Conservation (phyloP, 2,329 filamentous ascomycete genomes). For the Talaromyces sp. region DNA sequence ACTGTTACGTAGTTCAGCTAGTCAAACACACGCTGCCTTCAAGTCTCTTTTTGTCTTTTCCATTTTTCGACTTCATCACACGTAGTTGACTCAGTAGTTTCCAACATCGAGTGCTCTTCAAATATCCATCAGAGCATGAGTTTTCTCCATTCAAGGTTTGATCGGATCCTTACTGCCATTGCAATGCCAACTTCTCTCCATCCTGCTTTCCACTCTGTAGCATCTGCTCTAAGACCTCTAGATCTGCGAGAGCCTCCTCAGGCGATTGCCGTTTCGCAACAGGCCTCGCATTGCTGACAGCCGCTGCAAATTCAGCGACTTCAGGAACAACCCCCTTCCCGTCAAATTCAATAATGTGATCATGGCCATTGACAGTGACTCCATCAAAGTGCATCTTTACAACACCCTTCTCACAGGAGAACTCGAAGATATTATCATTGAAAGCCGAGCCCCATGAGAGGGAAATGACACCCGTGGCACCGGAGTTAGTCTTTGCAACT, state of each 20-base stretch:
- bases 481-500: conserved; percentile 50
- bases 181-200: conserved; percentile 28
- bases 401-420: conserved; percentile 56
- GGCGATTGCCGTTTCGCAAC: conserved; percentile 49
- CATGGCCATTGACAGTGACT: conserved; percentile 40
- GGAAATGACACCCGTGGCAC: conserved; percentile 53
- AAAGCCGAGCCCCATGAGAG: conserved; percentile 58
- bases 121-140: too few relatives aligned
- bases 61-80: too few relatives aligned
- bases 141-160: too few relatives aligned
- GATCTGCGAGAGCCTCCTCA: conserved; percentile 57
- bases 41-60: too few relatives aligned
- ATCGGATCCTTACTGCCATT: conserved; percentile 20
- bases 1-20: too few relatives aligned
- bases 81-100: too few relatives aligned
- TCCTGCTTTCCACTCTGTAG: conserved; percentile 35
- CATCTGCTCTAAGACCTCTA: conserved; percentile 50
- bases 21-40: too few relatives aligned
- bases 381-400: conserved; percentile 48
- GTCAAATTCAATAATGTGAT: conserved; percentile 50
- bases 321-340: conserved; percentile 56
- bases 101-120: too few relatives aligned
- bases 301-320: conserved; percentile 55
- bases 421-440: conserved; percentile 51
- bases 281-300: conserved; percentile 45